Percentiles rank a stretch among this genome's conserved stretches.
phyloP scores from a whole-genome alignment of 495 filamentous ascomycete genomes.

The Monascus purpureus region DNA sequence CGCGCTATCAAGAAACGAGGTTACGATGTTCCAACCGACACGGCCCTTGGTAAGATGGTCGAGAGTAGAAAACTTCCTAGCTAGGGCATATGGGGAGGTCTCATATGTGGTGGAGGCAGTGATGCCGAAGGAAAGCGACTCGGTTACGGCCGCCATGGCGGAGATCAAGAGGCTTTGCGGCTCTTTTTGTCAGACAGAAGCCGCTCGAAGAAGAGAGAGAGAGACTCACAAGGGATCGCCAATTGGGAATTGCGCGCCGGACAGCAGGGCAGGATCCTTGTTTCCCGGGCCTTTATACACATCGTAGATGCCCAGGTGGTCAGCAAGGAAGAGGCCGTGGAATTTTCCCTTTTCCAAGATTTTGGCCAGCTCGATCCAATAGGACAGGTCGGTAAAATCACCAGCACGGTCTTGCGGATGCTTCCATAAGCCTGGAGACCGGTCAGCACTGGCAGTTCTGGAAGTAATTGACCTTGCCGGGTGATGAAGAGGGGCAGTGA shows the following conservation, averaged over 20 bases:
- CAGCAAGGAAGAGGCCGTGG: slow-evolving; percentile 43
- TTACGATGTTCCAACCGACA: slow-evolving; percentile 58
- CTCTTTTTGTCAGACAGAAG: no score
- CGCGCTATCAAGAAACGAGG: slow-evolving; percentile 50
- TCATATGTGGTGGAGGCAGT: slow-evolving; percentile 57
- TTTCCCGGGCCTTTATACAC: slow-evolving; percentile 46
- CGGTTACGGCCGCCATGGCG: slow-evolving; percentile 36
- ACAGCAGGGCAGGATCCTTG: slow-evolving; percentile 41
- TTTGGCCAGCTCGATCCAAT: slow-evolving; percentile 33
- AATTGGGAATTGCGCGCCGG: slow-evolving; percentile 55
- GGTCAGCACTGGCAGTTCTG: no score
- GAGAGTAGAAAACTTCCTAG: slow-evolving; percentile 47
- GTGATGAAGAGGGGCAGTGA: no score
- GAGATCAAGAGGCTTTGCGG: no score
- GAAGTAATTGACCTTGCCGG: no score
- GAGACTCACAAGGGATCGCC: slow-evolving; percentile 34
- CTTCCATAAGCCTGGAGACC: slow-evolving; percentile 32
- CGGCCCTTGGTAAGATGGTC: slow-evolving; percentile 53
- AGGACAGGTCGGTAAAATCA: slow-evolving; percentile 30
- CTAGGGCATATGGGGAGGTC: slow-evolving; percentile 47
- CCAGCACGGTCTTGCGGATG: slow-evolving; percentile 32
- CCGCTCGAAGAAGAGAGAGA: no score
- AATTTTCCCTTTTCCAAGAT: slow-evolving; percentile 37
- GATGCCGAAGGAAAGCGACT: slow-evolving; percentile 52
- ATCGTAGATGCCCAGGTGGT: slow-evolving; percentile 45